phyloP scores from a whole-genome alignment of 148 eudicot species.

The Camellia japonica region DNA sequence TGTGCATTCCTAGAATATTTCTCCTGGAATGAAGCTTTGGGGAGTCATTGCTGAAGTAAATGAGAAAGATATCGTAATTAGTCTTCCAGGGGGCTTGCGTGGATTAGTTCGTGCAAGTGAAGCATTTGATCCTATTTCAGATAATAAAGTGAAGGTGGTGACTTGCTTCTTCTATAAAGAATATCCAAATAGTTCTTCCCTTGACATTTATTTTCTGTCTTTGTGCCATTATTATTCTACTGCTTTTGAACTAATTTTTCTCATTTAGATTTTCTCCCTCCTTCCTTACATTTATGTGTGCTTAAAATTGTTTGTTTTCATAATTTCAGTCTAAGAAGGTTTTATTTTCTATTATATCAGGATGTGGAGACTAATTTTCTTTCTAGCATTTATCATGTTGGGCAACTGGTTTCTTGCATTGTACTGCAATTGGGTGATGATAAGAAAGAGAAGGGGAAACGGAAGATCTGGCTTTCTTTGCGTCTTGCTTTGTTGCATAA shows the following conservation, averaged over 20 bases:
- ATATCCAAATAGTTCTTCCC: not conserved
- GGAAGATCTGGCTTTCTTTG: constrained; percentile 86
- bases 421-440: constrained; percentile 80
- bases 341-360: constrained; percentile 28
- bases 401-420: constrained; percentile 85
- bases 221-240: not conserved
- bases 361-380: constrained; percentile 49
- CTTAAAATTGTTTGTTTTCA: not conserved
- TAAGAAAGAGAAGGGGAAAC: constrained; percentile 73
- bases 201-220: not conserved
- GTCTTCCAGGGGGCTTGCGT: constrained; percentile 95
- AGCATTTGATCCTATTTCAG: constrained; percentile 54
- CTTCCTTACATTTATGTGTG: not conserved
- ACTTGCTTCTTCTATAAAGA: constrained; percentile 6
- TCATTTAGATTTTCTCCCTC: not conserved
- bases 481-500: constrained; percentile 83
- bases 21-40: constrained; percentile 94
- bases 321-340: not conserved
- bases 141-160: constrained; percentile 43
- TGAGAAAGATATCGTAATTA: constrained; percentile 81
- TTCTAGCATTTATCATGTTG: constrained; percentile 61
- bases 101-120: constrained; percentile 88
- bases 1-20: constrained; percentile 57
- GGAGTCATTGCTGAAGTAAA: constrained; percentile 89
- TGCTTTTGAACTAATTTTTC: not conserved